Conservation (phyloP, 2,329 filamentous ascomycete genomes). For the Sclerotinia sclerotiorum region DNA sequence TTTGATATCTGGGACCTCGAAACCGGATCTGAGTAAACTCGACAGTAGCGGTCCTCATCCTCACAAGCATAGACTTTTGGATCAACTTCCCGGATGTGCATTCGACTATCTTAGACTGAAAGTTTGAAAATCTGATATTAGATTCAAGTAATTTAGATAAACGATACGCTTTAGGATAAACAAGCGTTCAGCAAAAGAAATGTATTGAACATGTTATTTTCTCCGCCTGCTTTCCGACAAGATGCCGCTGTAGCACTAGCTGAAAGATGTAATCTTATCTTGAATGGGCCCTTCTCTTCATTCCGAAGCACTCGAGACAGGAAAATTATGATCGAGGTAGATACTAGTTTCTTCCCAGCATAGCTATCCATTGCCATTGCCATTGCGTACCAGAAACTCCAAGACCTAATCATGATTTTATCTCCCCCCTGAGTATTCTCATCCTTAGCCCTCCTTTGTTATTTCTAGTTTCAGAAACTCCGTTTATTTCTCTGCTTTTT, state of each 20-base stretch:
- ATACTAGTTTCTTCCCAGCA: not conserved
- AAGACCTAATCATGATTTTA: not conserved
- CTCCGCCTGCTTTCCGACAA: not conserved
- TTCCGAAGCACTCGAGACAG: not conserved
- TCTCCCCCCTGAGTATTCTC: not conserved
- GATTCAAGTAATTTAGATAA: not conserved
- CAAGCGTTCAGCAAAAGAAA: not conserved
- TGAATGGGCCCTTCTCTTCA: not conserved
- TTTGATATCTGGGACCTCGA: not conserved
- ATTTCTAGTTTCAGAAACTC: not conserved
- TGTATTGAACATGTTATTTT: not conserved
- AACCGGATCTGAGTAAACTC: not conserved
- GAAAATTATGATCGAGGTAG: not conserved
- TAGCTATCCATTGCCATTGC: too few species aligned
- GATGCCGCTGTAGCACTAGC: not conserved
- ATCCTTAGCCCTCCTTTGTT: not conserved
- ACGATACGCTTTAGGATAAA: not conserved
- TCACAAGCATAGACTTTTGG: not conserved
- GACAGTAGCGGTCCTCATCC: not conserved
- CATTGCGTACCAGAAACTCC: not conserved
- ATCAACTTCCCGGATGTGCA: not conserved
- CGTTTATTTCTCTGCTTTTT: not conserved
- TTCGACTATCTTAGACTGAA: too few species aligned
- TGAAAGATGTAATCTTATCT: not conserved
- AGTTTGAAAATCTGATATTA: too few species aligned